Conservation (phyloP, 495 filamentous ascomycete genomes). For the Neurospora sp. region DNA sequence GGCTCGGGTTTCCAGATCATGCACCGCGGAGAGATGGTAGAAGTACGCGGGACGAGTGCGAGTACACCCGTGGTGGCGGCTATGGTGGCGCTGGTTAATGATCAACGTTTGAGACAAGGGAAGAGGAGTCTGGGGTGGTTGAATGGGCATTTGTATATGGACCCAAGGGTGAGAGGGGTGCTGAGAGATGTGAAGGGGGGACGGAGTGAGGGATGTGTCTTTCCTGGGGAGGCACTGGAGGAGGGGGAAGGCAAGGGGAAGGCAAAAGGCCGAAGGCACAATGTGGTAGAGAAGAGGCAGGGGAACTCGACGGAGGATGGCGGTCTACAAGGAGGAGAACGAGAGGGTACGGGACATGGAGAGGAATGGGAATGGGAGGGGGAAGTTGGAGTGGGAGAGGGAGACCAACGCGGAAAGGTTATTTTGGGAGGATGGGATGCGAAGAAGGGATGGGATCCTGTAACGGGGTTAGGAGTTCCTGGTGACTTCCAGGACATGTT, state of each 20-base stretch:
- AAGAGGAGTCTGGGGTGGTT: constrained; percentile 32
- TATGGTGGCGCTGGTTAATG: constrained; percentile 30
- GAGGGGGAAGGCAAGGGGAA: neutral
- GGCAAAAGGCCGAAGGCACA: neutral
- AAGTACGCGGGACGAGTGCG: constrained; percentile 33
- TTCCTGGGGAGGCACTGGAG: constrained; percentile 12
- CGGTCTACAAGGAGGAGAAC: fast-evolving
- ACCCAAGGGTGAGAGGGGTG: constrained; percentile 9
- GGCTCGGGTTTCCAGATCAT: constrained; percentile 30
- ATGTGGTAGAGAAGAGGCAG: neutral
- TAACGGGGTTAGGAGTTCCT: neutral
- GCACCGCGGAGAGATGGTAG: constrained; percentile 17
- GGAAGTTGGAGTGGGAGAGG: neutral
- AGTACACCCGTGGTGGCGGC: constrained; percentile 32
- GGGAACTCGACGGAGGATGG: neutral
- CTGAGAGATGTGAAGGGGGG: constrained; percentile 26
- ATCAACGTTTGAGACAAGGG: constrained; percentile 27
- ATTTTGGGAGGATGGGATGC: neutral
- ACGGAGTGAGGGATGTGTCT: constrained; percentile 24
- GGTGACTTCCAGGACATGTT: neutral
- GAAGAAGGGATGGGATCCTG: neutral
- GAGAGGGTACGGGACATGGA: fast-evolving
- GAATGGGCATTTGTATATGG: constrained; percentile 26
- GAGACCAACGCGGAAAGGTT: neutral
- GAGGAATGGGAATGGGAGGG: neutral